Evolutionary conservation across 2,329 filamentous ascomycete genomes (phyloP), one percentile per base, ranked within the genome.

Genomic region (Sporothrix pallida): DNA sequence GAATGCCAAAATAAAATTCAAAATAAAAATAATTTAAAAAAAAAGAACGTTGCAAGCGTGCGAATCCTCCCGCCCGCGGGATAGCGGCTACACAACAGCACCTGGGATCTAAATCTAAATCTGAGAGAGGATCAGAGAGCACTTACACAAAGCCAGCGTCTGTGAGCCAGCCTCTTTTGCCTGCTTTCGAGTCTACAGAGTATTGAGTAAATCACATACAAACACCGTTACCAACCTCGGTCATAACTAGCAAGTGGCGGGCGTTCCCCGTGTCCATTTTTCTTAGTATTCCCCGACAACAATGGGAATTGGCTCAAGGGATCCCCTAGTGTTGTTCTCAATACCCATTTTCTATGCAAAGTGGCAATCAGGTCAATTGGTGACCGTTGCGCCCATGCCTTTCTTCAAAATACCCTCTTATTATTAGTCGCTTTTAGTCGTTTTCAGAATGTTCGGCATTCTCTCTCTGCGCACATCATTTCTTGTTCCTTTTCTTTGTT

Each of bases 21-120:
- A 15, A 31, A 37, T 37, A 37, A 37, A 37, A 26, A 15, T 20
- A 42, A 26, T 37, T 26, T 26, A 26, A 26, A 60, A 63, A 60
- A 63, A 65, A 26, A 48, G 60, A 67, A 20, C n/a, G 62, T 67
- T 67, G 42, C 62, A 67, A 42, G 42, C 62, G 62, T 67, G 20
- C 42, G 26, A 48, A 67, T 48, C 62, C 42, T 67, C 42, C 62
- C 62, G 62, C 20, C 62, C n/a, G 42, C 42, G 10, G 42, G 42
- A 26, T 37, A 3, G 62, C 62, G 42, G 20, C 62, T 67, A 17
- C 62, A 67, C 12, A 26, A 48, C 15, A 2, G 17, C n/a, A 48
- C n/a, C n/a, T 20, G 7, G 12, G 12, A 46, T 12, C 42, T 20
- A 44, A 17, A 23, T 10, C 9, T 23, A 56, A n/a, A 46, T 46